Evolutionary conservation across 2,329 filamentous ascomycete species (phyloP).

Genomic region (Trichoderma atrobrunneum): DNA sequence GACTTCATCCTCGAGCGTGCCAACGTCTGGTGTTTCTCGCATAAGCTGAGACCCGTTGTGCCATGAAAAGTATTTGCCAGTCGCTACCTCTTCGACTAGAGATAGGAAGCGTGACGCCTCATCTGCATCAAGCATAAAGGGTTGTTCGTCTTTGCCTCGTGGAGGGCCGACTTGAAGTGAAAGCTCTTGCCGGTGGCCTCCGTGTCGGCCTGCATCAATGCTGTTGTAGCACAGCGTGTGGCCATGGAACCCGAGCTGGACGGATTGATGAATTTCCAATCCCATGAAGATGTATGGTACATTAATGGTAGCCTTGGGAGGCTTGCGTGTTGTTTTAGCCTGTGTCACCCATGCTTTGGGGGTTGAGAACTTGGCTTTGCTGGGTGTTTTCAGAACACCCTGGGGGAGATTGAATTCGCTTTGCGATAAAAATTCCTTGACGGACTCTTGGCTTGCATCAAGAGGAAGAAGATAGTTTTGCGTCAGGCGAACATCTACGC

Average conservation of each 20-base stretch:
- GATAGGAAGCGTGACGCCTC: constrained; percentile 27
- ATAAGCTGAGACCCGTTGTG: constrained; percentile 31
- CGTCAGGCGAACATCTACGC: constrained; percentile 49
- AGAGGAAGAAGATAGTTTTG: constrained; percentile 40
- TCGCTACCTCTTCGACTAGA: constrained; percentile 31
- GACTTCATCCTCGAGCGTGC: background rate
- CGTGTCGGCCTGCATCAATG: constrained; percentile 51
- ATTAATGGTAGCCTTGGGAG: constrained; percentile 17
- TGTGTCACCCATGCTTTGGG: constrained; percentile 26
- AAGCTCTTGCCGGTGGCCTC: constrained; percentile 51
- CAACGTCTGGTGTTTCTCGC: constrained; percentile 18
- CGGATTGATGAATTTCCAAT: constrained; percentile 50
- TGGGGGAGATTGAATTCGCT: constrained; percentile 46
- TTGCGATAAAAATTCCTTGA: constrained; percentile 44
- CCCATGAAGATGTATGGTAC: constrained; percentile 45
- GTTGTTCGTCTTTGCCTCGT: background rate
- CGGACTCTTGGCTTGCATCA: constrained; percentile 34
- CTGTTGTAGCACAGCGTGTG: constrained; percentile 51
- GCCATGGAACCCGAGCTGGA: constrained; percentile 41
- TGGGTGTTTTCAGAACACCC: constrained; percentile 42
- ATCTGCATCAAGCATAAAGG: background rate
- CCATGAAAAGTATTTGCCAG: constrained; percentile 36
- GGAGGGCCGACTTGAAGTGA: constrained; percentile 34
- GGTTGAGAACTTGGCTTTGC: constrained; percentile 30
- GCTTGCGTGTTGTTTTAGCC: background rate